Percentiles rank a stretch among this genome's conserved stretches.
Evolutionary conservation across 2,329 filamentous ascomycete species (phyloP).

Genomic region (Alternaria incomplexa): DNA sequence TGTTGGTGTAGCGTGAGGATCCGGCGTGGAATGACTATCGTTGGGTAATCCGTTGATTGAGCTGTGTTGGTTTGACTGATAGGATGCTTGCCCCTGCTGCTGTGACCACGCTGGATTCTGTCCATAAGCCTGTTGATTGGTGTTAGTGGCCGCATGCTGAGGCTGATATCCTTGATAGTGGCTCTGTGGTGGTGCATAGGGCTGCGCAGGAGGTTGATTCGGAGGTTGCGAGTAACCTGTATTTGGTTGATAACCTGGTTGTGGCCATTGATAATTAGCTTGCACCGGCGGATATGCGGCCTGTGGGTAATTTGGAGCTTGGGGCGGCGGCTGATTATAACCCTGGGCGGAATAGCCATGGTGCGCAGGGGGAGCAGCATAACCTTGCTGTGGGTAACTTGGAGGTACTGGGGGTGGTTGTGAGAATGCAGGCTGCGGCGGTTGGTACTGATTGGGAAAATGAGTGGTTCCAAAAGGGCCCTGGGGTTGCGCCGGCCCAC

Average conservation of each 20-base stretch:
- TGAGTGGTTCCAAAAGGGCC: slow-evolving; percentile 34
- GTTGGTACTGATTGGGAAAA: slow-evolving; percentile 35
- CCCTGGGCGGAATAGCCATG: slow-evolving; percentile 32
- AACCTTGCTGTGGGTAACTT: slow-evolving; percentile 31
- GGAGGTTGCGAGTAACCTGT: slow-evolving; percentile 30
- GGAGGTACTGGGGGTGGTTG: slow-evolving; percentile 28
- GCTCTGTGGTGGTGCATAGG: slow-evolving; percentile 26
- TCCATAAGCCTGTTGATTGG: slow-evolving; percentile 31
- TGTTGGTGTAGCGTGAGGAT: slow-evolving; percentile 39
- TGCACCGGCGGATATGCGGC: slow-evolving; percentile 28
- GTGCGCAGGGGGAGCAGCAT: slow-evolving; percentile 22
- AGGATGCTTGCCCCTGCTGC: slow-evolving; percentile 19
- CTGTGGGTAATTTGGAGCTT: slow-evolving; percentile 22
- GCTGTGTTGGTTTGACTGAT: slow-evolving; percentile 25
- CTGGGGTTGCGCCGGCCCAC: slow-evolving; percentile 42
- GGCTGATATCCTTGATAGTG: slow-evolving; percentile 27
- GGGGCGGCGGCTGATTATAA: slow-evolving; percentile 30
- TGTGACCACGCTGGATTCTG: slow-evolving; percentile 32
- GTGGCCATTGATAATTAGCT: slow-evolving; percentile 33
- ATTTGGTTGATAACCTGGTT: slow-evolving; percentile 29
- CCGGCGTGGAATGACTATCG: slow-evolving; percentile 12
- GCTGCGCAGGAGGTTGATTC: slow-evolving; percentile 27
- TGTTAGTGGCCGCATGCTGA: slow-evolving; percentile 25
- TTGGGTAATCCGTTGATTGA: slow-evolving; percentile 17
- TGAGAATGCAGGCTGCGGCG: slow-evolving; percentile 34